These are phyloP conservation scores for Trypanosomatidae sp. DNA, from an alignment of 208 protist genomes.

Conservation along the genomic window DNA sequence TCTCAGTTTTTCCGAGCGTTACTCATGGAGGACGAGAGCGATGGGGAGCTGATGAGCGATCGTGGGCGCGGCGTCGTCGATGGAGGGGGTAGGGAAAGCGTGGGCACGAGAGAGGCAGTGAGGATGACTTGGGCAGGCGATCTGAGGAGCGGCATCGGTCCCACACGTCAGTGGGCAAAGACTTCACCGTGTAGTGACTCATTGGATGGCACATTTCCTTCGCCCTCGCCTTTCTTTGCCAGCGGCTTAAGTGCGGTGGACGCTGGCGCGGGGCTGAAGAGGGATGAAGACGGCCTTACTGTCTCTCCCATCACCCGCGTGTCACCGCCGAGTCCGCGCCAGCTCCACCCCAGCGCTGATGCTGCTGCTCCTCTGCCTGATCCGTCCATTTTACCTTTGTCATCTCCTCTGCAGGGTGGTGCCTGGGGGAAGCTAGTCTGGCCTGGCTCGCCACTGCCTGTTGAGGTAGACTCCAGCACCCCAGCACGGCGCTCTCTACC, in stretches of 20 bases:
- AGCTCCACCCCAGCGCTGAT: neutral
- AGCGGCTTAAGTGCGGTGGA: neutral
- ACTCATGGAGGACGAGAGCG: neutral
- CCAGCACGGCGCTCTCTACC: neutral
- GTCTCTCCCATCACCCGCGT: conserved; percentile 9
- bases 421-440: neutral
- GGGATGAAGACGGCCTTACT: conserved; percentile 9
- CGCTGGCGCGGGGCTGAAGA: too few species aligned
- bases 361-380: neutral
- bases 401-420: neutral
- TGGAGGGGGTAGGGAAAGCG: neutral
- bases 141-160: neutral
- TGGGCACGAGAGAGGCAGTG: neutral
- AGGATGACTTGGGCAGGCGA: neutral
- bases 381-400: neutral
- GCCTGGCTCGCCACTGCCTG: neutral
- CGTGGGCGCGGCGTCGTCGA: neutral
- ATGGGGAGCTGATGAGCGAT: neutral
- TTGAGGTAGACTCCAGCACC: neutral
- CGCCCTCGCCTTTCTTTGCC: neutral
- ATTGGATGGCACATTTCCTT: neutral
- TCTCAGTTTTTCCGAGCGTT: conserved; percentile 9
- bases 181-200: neutral
- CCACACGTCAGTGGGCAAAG: neutral
- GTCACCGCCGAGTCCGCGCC: neutral